Percentiles rank a stretch among this genome's conserved stretches.
Evolutionary conservation across 2,329 filamentous ascomycete genomes (phyloP).

Genomic region (Fusarium illudens): DNA sequence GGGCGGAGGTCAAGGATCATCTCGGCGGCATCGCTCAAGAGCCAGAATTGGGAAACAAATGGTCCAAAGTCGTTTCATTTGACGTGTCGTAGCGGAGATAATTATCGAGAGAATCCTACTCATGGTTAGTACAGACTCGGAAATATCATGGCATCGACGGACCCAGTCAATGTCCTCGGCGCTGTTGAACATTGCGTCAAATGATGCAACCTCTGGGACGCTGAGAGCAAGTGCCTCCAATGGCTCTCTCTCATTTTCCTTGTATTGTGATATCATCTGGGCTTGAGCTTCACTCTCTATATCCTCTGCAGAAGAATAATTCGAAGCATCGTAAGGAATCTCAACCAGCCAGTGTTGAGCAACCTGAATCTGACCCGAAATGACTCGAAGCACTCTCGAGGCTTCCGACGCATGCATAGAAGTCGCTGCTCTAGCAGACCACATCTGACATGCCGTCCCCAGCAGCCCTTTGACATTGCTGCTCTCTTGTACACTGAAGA

Average conservation of each 20-base stretch:
- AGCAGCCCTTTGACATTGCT: neutral
- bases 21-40: neutral
- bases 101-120: neutral
- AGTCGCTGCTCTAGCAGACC: neutral
- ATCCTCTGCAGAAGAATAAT: fast-evolving
- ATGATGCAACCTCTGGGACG: neutral
- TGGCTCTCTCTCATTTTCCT: neutral
- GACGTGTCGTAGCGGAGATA: neutral
- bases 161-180: neutral
- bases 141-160: neutral
- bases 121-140: neutral
- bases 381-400: neutral
- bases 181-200: neutral
- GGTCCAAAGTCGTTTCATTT: neutral
- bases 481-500: neutral
- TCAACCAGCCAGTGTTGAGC: neutral
- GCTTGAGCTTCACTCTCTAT: neutral
- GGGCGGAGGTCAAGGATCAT: neutral
- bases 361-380: neutral
- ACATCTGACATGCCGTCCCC: neutral
- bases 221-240: neutral
- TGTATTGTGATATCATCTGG: neutral
- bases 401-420: neutral
- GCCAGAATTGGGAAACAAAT: neutral
- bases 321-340: neutral